Base-by-base conservation (phyloP, 2,329 filamentous ascomycete species). In the Dactylellina parvicollis region DNA sequence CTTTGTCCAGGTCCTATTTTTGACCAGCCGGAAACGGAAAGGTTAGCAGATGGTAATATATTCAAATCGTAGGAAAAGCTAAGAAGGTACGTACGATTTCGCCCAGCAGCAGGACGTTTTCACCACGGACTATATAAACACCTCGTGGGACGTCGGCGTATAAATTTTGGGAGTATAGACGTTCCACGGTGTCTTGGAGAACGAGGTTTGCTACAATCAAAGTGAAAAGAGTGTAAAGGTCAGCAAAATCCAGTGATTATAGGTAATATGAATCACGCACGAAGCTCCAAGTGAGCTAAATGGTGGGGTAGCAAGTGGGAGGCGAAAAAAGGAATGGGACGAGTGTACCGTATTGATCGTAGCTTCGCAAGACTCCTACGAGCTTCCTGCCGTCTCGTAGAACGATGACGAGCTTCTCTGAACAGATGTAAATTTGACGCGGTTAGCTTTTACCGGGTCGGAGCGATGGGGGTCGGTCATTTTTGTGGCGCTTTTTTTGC, bases 81-180 rank as follows among this genome's bases (percentile, higher is more conserved):
- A 22, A 18, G 32, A 44, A 14, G 28, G 20, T 30, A 62, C 75
- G 32, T 76, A 79, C 77, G 78, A 99, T 96, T 82, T 98, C 96
- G 36, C 95, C 95, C 16, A 98, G 86, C 46, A 99, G 84, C 56
- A 96, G 85, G n/a, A 99, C 95, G 80, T 99, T 99, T 83, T 99
- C 95, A 77, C 95, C 95, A 70, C 95, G 86, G 47, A 99, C 92
- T 34, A 98, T 86, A 82, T 95, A 98, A 75, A 96, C 88, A 54
- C 95, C 95, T 67, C 92, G 88, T 9, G 88, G 85, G 72, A 96
- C 87, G 80, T 99, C 95, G 73, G 92, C 91, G 80, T 92, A 98
- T 56, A 96, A 79, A 61, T 86, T 82, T 80, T 86, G 79, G 14
- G 88, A 88, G 80, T 94, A 97, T 77, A 96, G 87, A 66, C 95